A percentile compares a stretch with the other conserved stretches of the same genome.
Evolutionary conservation across 257 asterid genomes (phyloP).

Genomic region (Ilex asprella): DNA sequence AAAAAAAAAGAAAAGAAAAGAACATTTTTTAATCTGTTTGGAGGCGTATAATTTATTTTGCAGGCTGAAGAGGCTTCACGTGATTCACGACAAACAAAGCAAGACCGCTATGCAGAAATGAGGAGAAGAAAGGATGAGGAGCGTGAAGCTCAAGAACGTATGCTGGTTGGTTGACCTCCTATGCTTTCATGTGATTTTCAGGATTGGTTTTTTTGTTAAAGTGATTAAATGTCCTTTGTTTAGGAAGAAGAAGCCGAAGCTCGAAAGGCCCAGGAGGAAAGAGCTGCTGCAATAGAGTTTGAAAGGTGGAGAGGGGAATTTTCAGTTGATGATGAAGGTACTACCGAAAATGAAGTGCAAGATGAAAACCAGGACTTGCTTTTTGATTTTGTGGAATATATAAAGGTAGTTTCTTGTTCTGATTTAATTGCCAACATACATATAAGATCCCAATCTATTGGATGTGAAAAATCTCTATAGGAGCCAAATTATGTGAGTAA

Average conservation of each 20-base stretch:
- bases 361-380: constrained; percentile 84
- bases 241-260: constrained; percentile 97
- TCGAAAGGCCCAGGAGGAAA: constrained; percentile 86
- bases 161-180: constrained; percentile 50
- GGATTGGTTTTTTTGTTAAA: background rate
- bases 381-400: constrained; percentile 84
- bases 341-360: constrained; percentile 75
- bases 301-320: constrained; percentile 94
- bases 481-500: background rate
- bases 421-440: background rate
- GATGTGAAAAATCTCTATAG: background rate
- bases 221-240: constrained; percentile 15
- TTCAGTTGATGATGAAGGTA: constrained; percentile 96
- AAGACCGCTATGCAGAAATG: constrained; percentile 83
- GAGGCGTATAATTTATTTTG: constrained; percentile 16
- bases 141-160: constrained; percentile 87
- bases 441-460: background rate
- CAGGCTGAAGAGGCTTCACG: constrained; percentile 81
- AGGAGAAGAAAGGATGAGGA: constrained; percentile 96
- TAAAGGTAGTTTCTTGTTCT: constrained; percentile 47
- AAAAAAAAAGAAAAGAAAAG: background rate
- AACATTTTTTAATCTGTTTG: background rate
- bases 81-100: constrained; percentile 73
- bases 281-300: constrained; percentile 84
- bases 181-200: background rate